Conservation (phyloP, 805 yeast genomes). For the Monosporozyma aerobia region DNA sequence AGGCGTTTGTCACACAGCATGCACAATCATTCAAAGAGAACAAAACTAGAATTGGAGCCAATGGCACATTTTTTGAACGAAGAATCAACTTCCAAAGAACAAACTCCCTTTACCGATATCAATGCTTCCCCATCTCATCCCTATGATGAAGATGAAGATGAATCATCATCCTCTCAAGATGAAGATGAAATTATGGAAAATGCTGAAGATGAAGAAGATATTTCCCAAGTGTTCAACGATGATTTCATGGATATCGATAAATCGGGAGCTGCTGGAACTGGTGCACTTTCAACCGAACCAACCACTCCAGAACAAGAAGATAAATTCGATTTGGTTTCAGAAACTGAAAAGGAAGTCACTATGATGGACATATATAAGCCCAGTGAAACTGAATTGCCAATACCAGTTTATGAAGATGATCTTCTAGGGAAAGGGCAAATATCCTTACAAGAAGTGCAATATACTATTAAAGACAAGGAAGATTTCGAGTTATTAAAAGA, state of each 20-base stretch:
- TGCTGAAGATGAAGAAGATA: background rate
- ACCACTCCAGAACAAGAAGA: background rate
- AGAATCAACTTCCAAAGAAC: constrained; percentile 18
- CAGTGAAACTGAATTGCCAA: constrained; percentile 37
- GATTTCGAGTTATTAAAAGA: constrained; percentile 50
- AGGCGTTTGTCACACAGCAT: constrained; percentile 11
- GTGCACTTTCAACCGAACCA: background rate
- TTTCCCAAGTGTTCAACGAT: background rate
- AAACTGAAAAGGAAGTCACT: background rate
- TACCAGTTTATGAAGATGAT: constrained; percentile 45
- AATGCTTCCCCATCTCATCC: constrained; percentile 5
- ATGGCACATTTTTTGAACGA: constrained; percentile 27
- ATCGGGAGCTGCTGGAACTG: background rate
- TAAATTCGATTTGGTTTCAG: background rate
- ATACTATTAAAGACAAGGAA: constrained; percentile 60
- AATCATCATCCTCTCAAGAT: constrained; percentile 8
- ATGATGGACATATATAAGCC: constrained; percentile 38
- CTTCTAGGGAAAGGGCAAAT: constrained; percentile 3
- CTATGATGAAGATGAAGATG: constrained; percentile 8
- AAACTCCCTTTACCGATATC: constrained; percentile 9
- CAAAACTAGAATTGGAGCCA: constrained; percentile 16
- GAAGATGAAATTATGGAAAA: background rate
- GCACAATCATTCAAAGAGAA: constrained; percentile 9
- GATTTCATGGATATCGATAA: background rate
- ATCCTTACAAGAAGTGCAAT: constrained; percentile 40